Base-by-base conservation (phyloP, 1,284 basidiomycete species). In the Rhodotorula sp. region DNA sequence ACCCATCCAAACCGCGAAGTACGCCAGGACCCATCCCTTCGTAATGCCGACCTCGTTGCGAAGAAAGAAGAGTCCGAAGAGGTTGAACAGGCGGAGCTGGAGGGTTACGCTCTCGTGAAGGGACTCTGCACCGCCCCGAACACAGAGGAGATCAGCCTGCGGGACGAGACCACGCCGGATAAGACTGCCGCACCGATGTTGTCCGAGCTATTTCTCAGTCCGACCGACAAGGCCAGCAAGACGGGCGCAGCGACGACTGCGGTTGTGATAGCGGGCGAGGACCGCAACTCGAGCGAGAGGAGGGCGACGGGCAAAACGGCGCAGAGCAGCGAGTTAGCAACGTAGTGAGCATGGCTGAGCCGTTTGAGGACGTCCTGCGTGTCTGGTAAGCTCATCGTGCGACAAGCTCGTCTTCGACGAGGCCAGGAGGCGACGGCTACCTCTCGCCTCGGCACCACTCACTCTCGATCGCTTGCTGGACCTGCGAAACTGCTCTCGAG, bases 321-420 rank as follows among this genome's bases (percentile, higher is more conserved):
- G 28, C 53, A 65, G 34, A 74, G 64, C 6, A 69, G 55, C n/a
- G 66, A 46, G 62, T 68, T 70, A 48, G 63, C 48, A 53, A 60
- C 30, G 64, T 74, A 74, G 57, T 74, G 73, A 8, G 57, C 54
- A 54, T 74, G 61, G 9, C 37, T 34, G 10, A 70, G 51, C 26
- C 71, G 48, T 1, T 10, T 18, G 8, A 30, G 5, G 40, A 67
- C 47, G 46, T 69, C 40, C 10, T 30, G 24, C 40, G 52, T 54
- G 37, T 16, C 22, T 3, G 56, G 56, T 2, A 57, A 28, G 13
- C 4, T 18, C 7, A 20, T n/a, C 20, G 44, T 0, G 24, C 24
- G 34, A 22, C n/a, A 30, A 55, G 24, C 7, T 54, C 20, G 53
- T 10, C 30, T 18, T 9, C 20, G 20, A 2, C 8, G 15, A 1